Conservation (phyloP, 2,329 filamentous ascomycete genomes). For the Tolypocladium guangdongense region DNA sequence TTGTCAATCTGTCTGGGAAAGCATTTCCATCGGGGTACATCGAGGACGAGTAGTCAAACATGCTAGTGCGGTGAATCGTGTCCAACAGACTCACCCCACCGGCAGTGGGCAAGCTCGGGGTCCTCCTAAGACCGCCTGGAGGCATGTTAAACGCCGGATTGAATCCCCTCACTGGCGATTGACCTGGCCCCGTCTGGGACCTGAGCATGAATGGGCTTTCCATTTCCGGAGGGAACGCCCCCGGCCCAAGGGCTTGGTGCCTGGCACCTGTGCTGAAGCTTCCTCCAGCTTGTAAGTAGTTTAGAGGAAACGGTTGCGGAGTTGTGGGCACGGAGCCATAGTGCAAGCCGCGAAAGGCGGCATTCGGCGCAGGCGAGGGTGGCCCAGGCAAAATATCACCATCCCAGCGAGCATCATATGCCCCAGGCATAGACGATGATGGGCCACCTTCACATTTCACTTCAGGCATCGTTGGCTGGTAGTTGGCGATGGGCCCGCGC, state of each 20-base stretch:
- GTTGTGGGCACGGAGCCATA: background rate
- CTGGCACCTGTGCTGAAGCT: background rate
- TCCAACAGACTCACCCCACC: conserved; percentile 13
- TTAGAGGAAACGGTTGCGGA: background rate
- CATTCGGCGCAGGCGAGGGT: background rate
- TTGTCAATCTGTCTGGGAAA: conserved; percentile 20
- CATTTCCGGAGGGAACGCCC: background rate
- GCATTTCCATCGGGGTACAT: conserved; percentile 25
- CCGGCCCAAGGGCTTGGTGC: background rate
- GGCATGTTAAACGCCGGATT: background rate
- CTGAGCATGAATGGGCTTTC: background rate
- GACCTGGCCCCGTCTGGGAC: background rate
- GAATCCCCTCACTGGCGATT: background rate
- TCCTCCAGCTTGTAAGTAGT: background rate
- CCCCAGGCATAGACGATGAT: background rate
- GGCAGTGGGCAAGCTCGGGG: background rate
- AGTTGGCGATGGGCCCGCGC: background rate
- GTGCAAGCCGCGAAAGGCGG: background rate
- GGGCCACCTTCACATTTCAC: background rate
- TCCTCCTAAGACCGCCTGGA: background rate
- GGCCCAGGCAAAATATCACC: background rate
- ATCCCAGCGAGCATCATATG: conserved; percentile 7
- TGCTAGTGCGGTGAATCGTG: conserved; percentile 26
- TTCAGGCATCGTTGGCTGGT: background rate
- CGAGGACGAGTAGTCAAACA: conserved; percentile 24